Evolutionary conservation across 2,329 filamentous ascomycete species (phyloP).

Genomic region (Acarospora socialis): DNA sequence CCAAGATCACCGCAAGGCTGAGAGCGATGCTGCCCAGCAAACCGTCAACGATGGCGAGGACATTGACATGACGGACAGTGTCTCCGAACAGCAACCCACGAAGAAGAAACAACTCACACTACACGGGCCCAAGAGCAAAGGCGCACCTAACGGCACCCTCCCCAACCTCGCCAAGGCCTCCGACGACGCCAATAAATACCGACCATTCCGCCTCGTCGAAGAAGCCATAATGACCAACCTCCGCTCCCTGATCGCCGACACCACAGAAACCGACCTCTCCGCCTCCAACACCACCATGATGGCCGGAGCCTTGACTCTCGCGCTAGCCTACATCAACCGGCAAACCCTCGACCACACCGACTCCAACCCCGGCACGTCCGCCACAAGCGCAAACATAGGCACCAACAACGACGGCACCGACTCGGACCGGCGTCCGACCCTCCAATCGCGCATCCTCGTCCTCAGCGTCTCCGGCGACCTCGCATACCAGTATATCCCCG

Average conservation of each 20-base stretch:
- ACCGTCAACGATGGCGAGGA: constrained; percentile 18
- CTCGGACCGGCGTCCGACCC: constrained; percentile 16
- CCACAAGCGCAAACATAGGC: constrained; percentile 24
- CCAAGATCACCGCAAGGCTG: constrained; percentile 5
- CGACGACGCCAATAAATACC: constrained; percentile 70
- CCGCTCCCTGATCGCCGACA: constrained; percentile 55
- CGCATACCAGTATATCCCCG: constrained; percentile 83
- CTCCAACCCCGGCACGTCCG: constrained; percentile 23
- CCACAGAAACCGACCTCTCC: constrained; percentile 49
- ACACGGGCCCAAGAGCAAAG: constrained; percentile 18
- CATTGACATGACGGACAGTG: constrained; percentile 41
- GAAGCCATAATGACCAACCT: constrained; percentile 63
- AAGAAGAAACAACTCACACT: constrained; percentile 15
- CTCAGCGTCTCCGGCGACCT: constrained; percentile 81
- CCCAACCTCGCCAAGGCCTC: constrained; percentile 17
- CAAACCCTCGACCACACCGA: constrained; percentile 49
- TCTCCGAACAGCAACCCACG: constrained; percentile 12
- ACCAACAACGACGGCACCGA: constrained; percentile 17
- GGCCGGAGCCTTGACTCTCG: constrained; percentile 78
- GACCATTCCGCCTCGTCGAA: constrained; percentile 80
- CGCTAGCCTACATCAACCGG: constrained; percentile 83
- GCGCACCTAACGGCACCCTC: constrained; percentile 18
- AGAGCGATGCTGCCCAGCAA: constrained; percentile 10
- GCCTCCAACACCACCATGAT: constrained; percentile 67
- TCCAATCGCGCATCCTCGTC: constrained; percentile 75